phyloP scores from a whole-genome alignment of 192 early-diverging fungal species.

The Blastocladiella britannica region DNA sequence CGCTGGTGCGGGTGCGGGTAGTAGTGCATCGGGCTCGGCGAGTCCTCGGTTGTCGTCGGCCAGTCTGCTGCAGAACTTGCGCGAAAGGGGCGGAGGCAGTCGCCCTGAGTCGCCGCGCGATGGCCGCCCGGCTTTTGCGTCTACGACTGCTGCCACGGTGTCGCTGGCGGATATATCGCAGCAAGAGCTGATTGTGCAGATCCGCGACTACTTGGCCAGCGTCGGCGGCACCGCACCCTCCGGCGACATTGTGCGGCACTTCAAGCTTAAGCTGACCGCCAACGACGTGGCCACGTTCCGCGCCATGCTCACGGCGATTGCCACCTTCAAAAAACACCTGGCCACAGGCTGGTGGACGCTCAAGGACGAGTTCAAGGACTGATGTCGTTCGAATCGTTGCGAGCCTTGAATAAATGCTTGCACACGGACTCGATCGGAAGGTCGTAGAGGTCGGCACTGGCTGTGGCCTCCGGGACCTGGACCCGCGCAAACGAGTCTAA shows the following conservation, averaged over 20 bases:
- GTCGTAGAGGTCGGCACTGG: no score
- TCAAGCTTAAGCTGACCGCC: conserved; percentile 23
- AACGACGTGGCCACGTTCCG: conserved; percentile 34
- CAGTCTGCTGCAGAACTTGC: background rate
- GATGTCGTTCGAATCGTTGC: no score
- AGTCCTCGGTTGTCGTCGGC: conserved; percentile 1
- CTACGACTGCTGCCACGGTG: background rate
- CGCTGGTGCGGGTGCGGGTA: no score
- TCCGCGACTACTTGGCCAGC: conserved; percentile 29
- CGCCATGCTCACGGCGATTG: conserved; percentile 46
- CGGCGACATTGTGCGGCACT: conserved; percentile 24
- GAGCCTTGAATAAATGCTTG: no score
- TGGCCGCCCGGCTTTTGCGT: conserved; percentile 1
- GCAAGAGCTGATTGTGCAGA: conserved; percentile 22
- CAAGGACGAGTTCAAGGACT: background rate
- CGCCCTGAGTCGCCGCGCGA: conserved; percentile 1
- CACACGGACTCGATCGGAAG: no score
- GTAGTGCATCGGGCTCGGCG: conserved; percentile 11
- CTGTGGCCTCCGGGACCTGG: no score
- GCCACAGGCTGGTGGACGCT: background rate
- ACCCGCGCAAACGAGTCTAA: no score
- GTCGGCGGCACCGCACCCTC: conserved; percentile 22
- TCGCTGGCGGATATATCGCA: conserved; percentile 7
- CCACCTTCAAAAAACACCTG: conserved; percentile 8
- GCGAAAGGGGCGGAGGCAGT: background rate